phyloP scores from a whole-genome alignment of 345 rosid genomes.

The Syzygium grande region DNA sequence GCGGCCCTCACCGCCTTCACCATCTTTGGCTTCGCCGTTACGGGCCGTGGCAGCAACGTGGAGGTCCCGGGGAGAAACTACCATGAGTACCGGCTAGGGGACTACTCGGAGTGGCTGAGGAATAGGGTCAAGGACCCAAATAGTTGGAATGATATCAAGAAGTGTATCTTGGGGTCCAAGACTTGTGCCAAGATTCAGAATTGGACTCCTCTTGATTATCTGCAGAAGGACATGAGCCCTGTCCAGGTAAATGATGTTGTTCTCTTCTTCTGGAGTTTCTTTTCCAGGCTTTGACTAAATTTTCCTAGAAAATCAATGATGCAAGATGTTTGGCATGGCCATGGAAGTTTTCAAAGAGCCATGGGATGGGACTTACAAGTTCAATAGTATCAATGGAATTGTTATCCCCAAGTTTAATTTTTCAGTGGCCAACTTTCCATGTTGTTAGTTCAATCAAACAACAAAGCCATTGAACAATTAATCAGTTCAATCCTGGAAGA shows the following conservation, averaged over 20 bases:
- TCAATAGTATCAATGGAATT: background rate
- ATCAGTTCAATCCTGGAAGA: background rate
- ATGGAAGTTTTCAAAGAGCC: background rate
- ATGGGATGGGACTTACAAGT: background rate
- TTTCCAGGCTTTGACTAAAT: background rate
- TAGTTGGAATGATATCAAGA: slow-evolving; percentile 67
- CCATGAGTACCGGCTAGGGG: slow-evolving; percentile 59
- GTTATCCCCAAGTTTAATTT: background rate
- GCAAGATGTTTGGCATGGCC: background rate
- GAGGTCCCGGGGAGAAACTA: slow-evolving; percentile 63
- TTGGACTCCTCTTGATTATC: slow-evolving; percentile 86
- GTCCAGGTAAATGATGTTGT: slow-evolving; percentile 44
- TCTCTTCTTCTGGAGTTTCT: background rate
- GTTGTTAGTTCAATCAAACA: background rate
- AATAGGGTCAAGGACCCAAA: slow-evolving; percentile 41
- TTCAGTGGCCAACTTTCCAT: background rate
- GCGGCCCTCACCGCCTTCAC: slow-evolving; percentile 61
- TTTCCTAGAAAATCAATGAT: background rate
- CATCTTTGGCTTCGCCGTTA: slow-evolving; percentile 76
- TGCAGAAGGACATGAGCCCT: slow-evolving; percentile 54
- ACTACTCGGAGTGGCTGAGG: slow-evolving; percentile 83
- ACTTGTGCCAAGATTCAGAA: slow-evolving; percentile 54
- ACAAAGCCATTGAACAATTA: background rate
- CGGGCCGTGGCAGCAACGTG: slow-evolving; percentile 66
- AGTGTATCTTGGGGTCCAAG: slow-evolving; percentile 66